These are phyloP conservation scores for Phytophthora pseudosyringae DNA, from an alignment of 352 stramenopile genomes.

Conservation along the genomic window DNA sequence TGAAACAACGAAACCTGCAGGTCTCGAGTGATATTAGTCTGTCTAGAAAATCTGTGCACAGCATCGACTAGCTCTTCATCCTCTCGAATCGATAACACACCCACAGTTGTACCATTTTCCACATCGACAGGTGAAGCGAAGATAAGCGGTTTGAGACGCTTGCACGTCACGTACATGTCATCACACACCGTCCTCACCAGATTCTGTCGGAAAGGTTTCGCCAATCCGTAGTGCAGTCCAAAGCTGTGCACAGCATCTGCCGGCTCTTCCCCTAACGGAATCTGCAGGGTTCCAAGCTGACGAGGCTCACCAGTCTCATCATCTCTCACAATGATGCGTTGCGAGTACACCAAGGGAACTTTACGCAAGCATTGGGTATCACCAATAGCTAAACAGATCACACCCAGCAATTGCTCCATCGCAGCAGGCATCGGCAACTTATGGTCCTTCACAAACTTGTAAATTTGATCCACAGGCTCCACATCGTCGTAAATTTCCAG, in stretches of 20 bases:
- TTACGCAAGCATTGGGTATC: conserved; percentile 42
- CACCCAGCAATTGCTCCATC: conserved; percentile 47
- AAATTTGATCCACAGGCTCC: conserved; percentile 75
- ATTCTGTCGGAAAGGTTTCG: conserved; percentile 48
- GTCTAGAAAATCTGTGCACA: conserved; percentile 58
- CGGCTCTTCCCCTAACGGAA: conserved; percentile 59
- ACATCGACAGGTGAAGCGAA: conserved; percentile 63
- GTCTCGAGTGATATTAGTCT: conserved; percentile 56
- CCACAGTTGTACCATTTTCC: conserved; percentile 50
- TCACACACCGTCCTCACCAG: conserved; percentile 57
- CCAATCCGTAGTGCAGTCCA: conserved; percentile 39
- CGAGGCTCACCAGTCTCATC: conserved; percentile 22
- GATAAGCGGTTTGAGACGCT: conserved; percentile 46
- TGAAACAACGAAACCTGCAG: conserved; percentile 59
- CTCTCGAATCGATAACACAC: conserved; percentile 53
- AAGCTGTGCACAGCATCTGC: conserved; percentile 63
- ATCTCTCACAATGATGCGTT: conserved; percentile 40
- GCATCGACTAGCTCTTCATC: conserved; percentile 78
- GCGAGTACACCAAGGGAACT: conserved; percentile 61
- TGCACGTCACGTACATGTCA: conserved; percentile 63
- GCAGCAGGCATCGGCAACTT: conserved; percentile 36
- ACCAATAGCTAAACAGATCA: conserved; percentile 44
- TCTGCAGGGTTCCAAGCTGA: conserved; percentile 54
- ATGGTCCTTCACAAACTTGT: conserved; percentile 69
- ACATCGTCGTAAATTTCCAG: conserved; percentile 73